Evolutionary conservation across 1,284 basidiomycete genomes (phyloP).

Genomic region (Cerrena zonata): DNA sequence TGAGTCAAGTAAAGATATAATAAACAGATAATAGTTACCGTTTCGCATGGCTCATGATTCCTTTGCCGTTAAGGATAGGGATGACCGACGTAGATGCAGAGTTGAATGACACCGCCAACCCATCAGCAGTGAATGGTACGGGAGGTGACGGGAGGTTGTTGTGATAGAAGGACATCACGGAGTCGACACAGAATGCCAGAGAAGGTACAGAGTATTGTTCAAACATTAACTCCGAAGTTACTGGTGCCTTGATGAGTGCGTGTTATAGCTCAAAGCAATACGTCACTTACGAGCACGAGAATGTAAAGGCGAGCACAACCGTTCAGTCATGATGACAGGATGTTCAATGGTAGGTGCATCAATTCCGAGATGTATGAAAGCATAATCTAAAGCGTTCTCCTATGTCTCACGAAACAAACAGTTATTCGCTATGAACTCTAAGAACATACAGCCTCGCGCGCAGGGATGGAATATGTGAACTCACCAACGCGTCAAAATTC

Average conservation of each 20-base stretch:
- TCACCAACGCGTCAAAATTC: conserved; percentile 85
- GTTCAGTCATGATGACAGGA: conserved; percentile 91
- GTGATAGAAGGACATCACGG: conserved; percentile 87
- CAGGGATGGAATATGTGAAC: conserved; percentile 25
- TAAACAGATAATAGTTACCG: conserved; percentile 45
- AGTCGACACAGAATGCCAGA: conserved; percentile 86
- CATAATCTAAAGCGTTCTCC: conserved; percentile 93
- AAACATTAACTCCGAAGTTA: conserved; percentile 95
- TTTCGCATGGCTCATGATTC: conserved; percentile 78
- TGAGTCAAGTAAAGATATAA: background rate
- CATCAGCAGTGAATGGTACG: conserved; percentile 53
- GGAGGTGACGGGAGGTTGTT: conserved; percentile 45
- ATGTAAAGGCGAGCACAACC: conserved; percentile 84
- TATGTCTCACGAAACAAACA: conserved; percentile 38
- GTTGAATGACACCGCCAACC: conserved; percentile 79
- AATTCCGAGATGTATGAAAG: conserved; percentile 83
- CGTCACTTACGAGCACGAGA: conserved; percentile 70
- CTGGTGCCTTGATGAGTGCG: conserved; percentile 32
- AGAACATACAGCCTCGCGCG: background rate
- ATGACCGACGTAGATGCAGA: conserved; percentile 83
- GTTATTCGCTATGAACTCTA: conserved; percentile 6
- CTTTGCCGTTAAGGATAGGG: conserved; percentile 76
- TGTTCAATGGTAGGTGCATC: conserved; percentile 77
- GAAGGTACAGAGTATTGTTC: conserved; percentile 88
- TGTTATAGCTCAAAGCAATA: conserved; percentile 1